Conservation (phyloP, 768 basidiomycete species). For the Xerocomus spinulosus region DNA sequence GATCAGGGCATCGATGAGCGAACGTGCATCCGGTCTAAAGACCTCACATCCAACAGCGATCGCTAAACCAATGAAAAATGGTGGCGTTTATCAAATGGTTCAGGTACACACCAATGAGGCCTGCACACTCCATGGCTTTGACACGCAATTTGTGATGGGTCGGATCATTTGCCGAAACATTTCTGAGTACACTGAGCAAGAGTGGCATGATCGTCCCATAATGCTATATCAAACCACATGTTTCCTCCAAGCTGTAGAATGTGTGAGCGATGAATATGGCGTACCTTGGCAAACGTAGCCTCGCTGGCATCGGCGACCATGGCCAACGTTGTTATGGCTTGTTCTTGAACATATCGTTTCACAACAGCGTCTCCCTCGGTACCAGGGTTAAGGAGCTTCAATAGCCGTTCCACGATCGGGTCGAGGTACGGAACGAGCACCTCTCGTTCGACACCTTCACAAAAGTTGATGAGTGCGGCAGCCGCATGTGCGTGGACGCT, state of each 20-base stretch:
- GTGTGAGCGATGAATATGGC: too few species aligned
- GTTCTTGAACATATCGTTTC: constrained; percentile 75
- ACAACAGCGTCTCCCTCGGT: constrained; percentile 38
- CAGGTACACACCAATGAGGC: constrained; percentile 62
- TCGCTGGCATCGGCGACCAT: constrained; percentile 89
- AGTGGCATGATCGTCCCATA: constrained; percentile 80
- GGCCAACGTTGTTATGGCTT: constrained; percentile 81
- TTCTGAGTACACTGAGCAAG: constrained; percentile 66
- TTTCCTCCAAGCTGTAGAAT: too few species aligned
- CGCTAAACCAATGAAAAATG: constrained; percentile 39
- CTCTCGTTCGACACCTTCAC: constrained; percentile 75
- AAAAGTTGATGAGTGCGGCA: constrained; percentile 86
- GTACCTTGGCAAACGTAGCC: constrained; percentile 66
- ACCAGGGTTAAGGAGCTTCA: constrained; percentile 55
- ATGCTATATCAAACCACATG: constrained; percentile 40
- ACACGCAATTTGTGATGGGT: constrained; percentile 66
- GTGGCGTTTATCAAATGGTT: background rate
- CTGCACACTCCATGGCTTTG: constrained; percentile 91
- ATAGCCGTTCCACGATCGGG: constrained; percentile 61
- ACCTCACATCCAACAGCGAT: constrained; percentile 82
- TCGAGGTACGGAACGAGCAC: constrained; percentile 76
- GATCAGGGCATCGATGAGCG: constrained; percentile 68
- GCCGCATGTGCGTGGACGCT: constrained; percentile 88
- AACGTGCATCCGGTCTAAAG: constrained; percentile 69
- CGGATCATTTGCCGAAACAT: constrained; percentile 60